phyloP scores from a whole-genome alignment of 2,329 filamentous ascomycete genomes.

The Hortaea sp. region DNA sequence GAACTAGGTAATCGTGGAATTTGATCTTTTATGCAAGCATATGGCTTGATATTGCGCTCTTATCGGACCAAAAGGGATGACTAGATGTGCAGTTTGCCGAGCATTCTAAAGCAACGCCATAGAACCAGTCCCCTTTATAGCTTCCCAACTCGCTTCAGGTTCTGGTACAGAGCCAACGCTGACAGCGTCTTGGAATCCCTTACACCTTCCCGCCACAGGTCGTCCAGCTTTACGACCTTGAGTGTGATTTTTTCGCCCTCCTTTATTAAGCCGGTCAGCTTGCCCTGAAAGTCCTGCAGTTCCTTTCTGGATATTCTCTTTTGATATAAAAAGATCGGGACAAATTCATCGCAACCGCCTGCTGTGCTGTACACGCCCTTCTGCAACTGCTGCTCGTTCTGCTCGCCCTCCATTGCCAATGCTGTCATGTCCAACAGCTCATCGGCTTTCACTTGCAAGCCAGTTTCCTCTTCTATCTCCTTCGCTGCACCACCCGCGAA shows the following conservation, averaged over 20 bases:
- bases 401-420: constrained; percentile 30
- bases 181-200: constrained; percentile 48
- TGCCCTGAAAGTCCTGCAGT: constrained; percentile 42
- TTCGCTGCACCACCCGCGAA: constrained; percentile 46
- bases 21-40: too few relatives aligned
- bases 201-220: constrained; percentile 45
- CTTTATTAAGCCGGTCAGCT: constrained; percentile 44
- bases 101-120: too few relatives aligned
- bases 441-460: constrained; percentile 38
- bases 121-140: constrained; percentile 24
- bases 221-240: constrained; percentile 41
- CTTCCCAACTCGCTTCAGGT: constrained; percentile 38
- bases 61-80: too few relatives aligned
- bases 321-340: constrained; percentile 46
- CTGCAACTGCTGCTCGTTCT: constrained; percentile 31
- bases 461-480: constrained; percentile 49
- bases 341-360: constrained; percentile 50
- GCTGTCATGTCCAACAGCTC: constrained; percentile 47
- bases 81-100: too few relatives aligned
- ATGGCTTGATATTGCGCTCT: too few relatives aligned
- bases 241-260: constrained; percentile 51
- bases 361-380: constrained; percentile 44
- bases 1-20: too few relatives aligned
- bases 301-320: constrained; percentile 40
- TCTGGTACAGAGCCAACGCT: constrained; percentile 46